phyloP scores from a whole-genome alignment of 306 rosid genomes.

The Acmispon strigosus region DNA sequence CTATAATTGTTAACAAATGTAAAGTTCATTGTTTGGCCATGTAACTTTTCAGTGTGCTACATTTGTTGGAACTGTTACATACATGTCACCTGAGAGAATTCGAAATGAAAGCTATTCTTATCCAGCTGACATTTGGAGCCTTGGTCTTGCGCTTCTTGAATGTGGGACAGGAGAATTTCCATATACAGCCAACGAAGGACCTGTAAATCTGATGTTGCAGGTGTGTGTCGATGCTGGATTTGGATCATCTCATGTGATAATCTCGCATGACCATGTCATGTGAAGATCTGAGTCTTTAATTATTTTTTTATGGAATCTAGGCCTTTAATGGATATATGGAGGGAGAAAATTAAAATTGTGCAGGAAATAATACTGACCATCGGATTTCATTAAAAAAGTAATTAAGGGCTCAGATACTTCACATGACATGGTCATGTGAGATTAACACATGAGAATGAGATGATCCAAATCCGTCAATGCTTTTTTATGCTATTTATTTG shows the following conservation, averaged over 20 bases:
- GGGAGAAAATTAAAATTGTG: too few species aligned
- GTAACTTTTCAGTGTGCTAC: slow-evolving; percentile 75
- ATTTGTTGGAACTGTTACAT: slow-evolving; percentile 91
- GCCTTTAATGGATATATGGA: too few species aligned
- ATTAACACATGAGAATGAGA: too few species aligned
- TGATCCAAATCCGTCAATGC: too few species aligned
- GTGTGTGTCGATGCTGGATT: slow-evolving; percentile 38
- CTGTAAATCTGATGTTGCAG: slow-evolving; percentile 97
- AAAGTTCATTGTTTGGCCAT: not conserved
- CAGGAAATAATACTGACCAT: too few species aligned
- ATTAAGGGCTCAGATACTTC: too few species aligned
- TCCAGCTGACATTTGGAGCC: slow-evolving; percentile 99
- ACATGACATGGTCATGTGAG: too few species aligned
- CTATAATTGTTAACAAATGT: not conserved
- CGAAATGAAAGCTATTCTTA: slow-evolving; percentile 90
- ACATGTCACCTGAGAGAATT: slow-evolving; percentile 98
- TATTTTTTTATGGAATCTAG: too few species aligned
- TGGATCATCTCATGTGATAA: too few species aligned
- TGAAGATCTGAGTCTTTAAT: too few species aligned
- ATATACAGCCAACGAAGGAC: slow-evolving; percentile 85
- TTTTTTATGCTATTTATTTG: not conserved
- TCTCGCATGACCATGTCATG: too few species aligned
- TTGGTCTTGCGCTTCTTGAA: slow-evolving; percentile 94
- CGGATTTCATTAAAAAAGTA: too few species aligned
- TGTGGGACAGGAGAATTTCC: slow-evolving; percentile 99